phyloP scores from a whole-genome alignment of 345 rosid species.

The Clarkia xantiana region DNA sequence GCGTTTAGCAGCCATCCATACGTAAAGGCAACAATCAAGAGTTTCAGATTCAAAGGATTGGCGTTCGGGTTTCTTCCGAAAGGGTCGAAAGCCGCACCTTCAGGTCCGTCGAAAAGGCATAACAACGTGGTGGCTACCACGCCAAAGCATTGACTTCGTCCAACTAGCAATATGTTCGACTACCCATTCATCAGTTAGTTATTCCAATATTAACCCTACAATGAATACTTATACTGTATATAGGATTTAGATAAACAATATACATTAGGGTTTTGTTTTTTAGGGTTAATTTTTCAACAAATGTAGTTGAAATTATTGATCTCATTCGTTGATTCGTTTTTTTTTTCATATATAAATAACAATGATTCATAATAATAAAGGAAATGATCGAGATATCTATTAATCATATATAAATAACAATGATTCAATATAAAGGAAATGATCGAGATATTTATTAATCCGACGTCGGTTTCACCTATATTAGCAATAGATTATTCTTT shows the following conservation, averaged over 20 bases:
- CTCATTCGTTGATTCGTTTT: background rate
- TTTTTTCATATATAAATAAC: background rate
- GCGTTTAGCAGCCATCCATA: background rate
- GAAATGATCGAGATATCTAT: background rate
- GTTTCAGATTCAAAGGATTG: conserved; percentile 1
- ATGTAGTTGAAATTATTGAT: background rate
- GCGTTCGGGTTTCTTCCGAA: conserved; percentile 6
- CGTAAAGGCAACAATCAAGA: background rate
- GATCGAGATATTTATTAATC: too few species aligned
- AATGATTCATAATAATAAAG: background rate
- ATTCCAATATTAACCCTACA: too few species aligned
- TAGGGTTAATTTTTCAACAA: too few species aligned
- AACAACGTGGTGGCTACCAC: conserved; percentile 1
- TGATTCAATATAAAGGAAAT: too few species aligned
- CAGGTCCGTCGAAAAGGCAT: background rate
- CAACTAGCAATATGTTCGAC: too few species aligned
- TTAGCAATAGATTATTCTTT: too few species aligned
- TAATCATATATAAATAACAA: too few species aligned
- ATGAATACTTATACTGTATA: background rate
- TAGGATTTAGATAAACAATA: background rate
- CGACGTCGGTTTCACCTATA: too few species aligned
- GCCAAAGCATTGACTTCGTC: background rate
- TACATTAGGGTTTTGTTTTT: background rate
- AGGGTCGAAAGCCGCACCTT: conserved; percentile 6
- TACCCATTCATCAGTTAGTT: too few species aligned